Percentiles rank a stretch among this genome's conserved stretches.
phyloP scores from a whole-genome alignment of 495 filamentous ascomycete genomes.

The Parachaetomium inaequale region DNA sequence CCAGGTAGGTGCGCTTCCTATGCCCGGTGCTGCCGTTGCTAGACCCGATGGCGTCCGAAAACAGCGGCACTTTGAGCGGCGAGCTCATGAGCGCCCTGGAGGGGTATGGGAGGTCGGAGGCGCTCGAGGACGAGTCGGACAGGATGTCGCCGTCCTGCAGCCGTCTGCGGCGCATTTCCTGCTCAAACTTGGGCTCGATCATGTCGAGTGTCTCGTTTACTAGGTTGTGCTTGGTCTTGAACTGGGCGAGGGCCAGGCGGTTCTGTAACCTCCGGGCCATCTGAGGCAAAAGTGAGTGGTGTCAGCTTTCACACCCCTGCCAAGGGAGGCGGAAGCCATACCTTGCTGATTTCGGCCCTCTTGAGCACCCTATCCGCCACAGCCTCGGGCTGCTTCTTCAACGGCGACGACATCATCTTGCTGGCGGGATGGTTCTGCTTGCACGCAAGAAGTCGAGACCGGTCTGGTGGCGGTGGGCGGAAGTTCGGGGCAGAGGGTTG shows the following conservation, averaged over 20 bases:
- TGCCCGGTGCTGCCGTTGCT: slow-evolving; percentile 52
- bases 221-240: slow-evolving; percentile 92
- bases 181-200: slow-evolving; percentile 71
- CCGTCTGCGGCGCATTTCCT: slow-evolving; percentile 64
- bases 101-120: slow-evolving; percentile 55
- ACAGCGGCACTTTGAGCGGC: slow-evolving; percentile 62
- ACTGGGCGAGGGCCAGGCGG: slow-evolving; percentile 88
- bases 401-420: slow-evolving; percentile 52
- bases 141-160: slow-evolving; percentile 59
- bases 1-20: slow-evolving; percentile 55
- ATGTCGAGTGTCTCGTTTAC: slow-evolving; percentile 70
- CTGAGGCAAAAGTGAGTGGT: slow-evolving; percentile 42
- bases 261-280: slow-evolving; percentile 88
- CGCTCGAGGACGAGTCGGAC: slow-evolving; percentile 80
- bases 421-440: slow-evolving; percentile 19
- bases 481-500: slow-evolving; percentile 27
- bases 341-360: slow-evolving; percentile 80
- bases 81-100: slow-evolving; percentile 56
- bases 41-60: slow-evolving; percentile 63
- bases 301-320: slow-evolving; percentile 9
- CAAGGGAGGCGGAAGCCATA: slow-evolving; percentile 36
- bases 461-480: slow-evolving; percentile 23
- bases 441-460: slow-evolving; percentile 16
- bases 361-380: slow-evolving; percentile 68
- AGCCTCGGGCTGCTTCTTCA: slow-evolving; percentile 58